phyloP scores from a whole-genome alignment of 495 filamentous ascomycete species.

The Elasticomyces elasticus region DNA sequence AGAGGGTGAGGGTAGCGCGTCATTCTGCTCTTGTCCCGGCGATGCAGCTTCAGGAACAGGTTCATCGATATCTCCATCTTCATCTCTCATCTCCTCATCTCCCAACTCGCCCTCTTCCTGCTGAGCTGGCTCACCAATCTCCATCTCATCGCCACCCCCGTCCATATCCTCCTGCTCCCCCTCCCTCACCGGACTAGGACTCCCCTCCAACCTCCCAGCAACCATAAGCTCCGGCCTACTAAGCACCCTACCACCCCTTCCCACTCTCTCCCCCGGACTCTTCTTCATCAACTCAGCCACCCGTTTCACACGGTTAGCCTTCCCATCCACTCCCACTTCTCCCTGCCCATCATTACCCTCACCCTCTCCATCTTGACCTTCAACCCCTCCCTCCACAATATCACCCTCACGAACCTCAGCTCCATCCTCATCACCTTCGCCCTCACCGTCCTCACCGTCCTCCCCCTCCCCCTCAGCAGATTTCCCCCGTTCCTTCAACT shows the following conservation, averaged over 20 bases:
- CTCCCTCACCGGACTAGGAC: background rate
- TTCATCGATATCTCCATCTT: background rate
- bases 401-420: background rate
- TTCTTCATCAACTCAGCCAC: no score
- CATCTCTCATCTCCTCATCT: background rate
- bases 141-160: background rate
- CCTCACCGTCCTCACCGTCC: background rate
- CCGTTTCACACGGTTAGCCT: no score
- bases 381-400: background rate
- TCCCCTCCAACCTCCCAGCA: background rate
- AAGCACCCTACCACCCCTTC: background rate
- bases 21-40: no score
- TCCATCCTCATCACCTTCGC: background rate
- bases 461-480: background rate
- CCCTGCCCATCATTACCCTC: no score
- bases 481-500: slow-evolving; percentile 11
- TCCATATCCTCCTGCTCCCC: background rate
- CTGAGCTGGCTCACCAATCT: background rate
- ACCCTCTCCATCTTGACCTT: background rate
- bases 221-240: background rate
- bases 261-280: background rate
- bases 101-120: background rate
- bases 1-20: background rate
- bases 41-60: no score
- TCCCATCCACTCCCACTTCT: background rate